phyloP scores from a whole-genome alignment of 495 filamentous ascomycete genomes.

The Tuber brumale region DNA sequence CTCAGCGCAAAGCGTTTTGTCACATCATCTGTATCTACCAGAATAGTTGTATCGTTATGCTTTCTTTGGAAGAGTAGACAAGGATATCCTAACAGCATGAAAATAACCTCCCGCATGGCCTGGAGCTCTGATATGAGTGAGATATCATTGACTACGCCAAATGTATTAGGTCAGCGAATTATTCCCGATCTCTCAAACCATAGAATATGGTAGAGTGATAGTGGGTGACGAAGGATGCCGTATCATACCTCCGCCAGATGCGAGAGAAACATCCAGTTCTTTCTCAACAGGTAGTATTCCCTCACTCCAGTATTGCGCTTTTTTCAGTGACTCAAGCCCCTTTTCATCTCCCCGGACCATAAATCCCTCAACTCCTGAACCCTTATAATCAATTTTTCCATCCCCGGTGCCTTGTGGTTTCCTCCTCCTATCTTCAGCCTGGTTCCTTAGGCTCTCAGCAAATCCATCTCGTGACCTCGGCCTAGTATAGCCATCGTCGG shows the following conservation, averaged over 20 bases:
- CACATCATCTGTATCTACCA: slow-evolving; percentile 14
- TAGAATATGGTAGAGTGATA: slow-evolving; percentile 2
- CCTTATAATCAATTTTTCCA: slow-evolving; percentile 8
- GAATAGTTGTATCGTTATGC: slow-evolving; percentile 40
- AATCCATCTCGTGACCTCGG: slow-evolving; percentile 21
- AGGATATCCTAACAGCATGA: slow-evolving; percentile 74
- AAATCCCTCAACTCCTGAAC: slow-evolving; percentile 28
- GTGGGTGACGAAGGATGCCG: slow-evolving; percentile 31
- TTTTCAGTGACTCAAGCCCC: slow-evolving; percentile 31
- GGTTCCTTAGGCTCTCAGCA: slow-evolving; percentile 12
- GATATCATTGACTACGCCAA: slow-evolving; percentile 44
- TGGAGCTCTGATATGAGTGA: slow-evolving; percentile 63
- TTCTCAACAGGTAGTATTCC: slow-evolving; percentile 43
- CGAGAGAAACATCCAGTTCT: slow-evolving; percentile 41
- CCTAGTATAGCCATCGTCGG: slow-evolving; percentile 22
- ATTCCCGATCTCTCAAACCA: background rate
- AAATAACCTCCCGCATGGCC: slow-evolving; percentile 67
- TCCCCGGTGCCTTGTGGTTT: slow-evolving; percentile 3
- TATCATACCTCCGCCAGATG: slow-evolving; percentile 43
- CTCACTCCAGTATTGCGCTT: slow-evolving; percentile 37
- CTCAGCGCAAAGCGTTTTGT: slow-evolving; percentile 40
- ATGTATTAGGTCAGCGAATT: slow-evolving; percentile 31
- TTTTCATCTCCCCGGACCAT: slow-evolving; percentile 20
- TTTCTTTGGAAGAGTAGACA: slow-evolving; percentile 60
- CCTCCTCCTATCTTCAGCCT: slow-evolving; percentile 20